Evolutionary conservation across 1,139 yeast genomes (phyloP).

Genomic region (Sugiyamaella castrensis): DNA sequence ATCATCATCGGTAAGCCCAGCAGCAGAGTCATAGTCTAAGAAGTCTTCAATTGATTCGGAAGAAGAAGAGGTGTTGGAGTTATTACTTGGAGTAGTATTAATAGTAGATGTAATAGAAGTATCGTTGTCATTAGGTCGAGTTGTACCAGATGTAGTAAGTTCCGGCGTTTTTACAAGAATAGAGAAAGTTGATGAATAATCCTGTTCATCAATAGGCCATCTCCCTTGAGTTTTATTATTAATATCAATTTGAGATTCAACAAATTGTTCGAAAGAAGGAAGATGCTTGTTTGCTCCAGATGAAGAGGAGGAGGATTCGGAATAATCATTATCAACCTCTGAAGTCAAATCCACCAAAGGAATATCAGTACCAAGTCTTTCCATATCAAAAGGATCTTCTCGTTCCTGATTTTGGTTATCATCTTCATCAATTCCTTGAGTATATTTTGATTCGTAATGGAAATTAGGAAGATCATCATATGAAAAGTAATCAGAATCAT

Average conservation of each 20-base stretch:
- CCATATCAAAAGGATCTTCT: conserved; percentile 17
- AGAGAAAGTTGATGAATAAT: conserved; percentile 31
- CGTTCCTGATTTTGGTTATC: conserved; percentile 15
- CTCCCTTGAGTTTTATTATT: conserved; percentile 14
- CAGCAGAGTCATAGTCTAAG: conserved; percentile 24
- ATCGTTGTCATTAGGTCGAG: background rate
- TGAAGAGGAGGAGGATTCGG: background rate
- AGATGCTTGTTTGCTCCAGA: background rate
- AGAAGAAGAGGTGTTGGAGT: background rate
- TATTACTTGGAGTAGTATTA: background rate
- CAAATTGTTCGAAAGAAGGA: conserved; percentile 1
- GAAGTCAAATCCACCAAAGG: conserved; percentile 12
- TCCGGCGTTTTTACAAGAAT: conserved; percentile 21
- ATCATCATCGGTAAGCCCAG: conserved; percentile 20
- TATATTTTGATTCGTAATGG: conserved; percentile 25
- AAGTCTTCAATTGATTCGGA: conserved; percentile 23
- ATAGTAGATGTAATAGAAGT: background rate
- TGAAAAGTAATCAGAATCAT: conserved; percentile 12
- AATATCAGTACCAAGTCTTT: conserved; percentile 13
- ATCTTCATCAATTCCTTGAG: background rate
- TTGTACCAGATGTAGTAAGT: background rate
- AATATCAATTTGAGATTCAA: background rate
- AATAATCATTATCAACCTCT: conserved; percentile 1
- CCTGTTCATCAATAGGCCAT: conserved; percentile 32
- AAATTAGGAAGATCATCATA: conserved; percentile 27